Base-by-base conservation (phyloP, 768 basidiomycete genomes). In the Leccinum arenicola region DNA sequence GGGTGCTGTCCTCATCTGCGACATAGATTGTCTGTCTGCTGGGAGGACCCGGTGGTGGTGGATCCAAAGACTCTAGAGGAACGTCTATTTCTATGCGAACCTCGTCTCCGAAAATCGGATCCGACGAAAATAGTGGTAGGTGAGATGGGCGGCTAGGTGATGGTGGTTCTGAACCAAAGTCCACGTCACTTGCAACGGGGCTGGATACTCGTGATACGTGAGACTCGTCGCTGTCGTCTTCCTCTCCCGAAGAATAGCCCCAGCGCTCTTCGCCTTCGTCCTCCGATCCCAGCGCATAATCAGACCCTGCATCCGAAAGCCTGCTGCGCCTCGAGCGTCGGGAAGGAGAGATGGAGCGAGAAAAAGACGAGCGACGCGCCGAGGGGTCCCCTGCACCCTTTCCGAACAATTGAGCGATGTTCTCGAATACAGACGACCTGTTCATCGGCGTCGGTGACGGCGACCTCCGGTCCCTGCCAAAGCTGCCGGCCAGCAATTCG, bases 211-310 rank as follows among this genome's bases (percentile, higher is more conserved):
- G 64, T 15, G 71, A 69, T 17, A 33, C 31, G 21, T 57, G 45
- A 31, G 73, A 73, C 14, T 54, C 71, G 14, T 35, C 78, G 21
- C 77, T 78, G 23, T 84, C 83, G 66, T 88, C 82, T 58, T 82
- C 90, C 67, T 95, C 93, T 23, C 84, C 90, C 3, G 93, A 93
- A n/a, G 88, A 86, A 73, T 94, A 95, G 4, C 93, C 93, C 93
- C 93, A 95, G n/a, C 91, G 82, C 63, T 93, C 90, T 48, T 86
- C 84, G 58, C 76, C 80, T 40, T 84, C 84, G 27, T 83, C 82
- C 3, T 81, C 86, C 11, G 75, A 77, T 29, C 76, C 82, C 5
- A 83, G 61, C 21, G 79, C 85, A 68, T 85, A 74, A 33, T 33
- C 31, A 4, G 31, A 33, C 23, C 78, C 82, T 31, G 75, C 78